Evolutionary conservation across 352 stramenopile genomes (phyloP).

Genomic region (Phytophthora crassamura): DNA sequence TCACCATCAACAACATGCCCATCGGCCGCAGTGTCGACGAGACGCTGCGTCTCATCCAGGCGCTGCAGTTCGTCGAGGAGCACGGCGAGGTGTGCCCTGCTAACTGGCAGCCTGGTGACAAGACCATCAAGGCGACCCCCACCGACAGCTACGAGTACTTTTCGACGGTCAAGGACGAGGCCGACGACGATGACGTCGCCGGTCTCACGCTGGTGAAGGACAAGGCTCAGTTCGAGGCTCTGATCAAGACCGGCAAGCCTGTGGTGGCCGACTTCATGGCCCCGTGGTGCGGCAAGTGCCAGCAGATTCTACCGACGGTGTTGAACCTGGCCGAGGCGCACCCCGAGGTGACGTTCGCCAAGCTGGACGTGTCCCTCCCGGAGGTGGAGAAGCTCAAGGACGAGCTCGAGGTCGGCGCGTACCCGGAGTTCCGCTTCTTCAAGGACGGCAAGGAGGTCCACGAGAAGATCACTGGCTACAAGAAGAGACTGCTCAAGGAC

Average conservation of each 20-base stretch:
- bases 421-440: constrained; percentile 89
- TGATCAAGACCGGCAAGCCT: constrained; percentile 73
- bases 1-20: constrained; percentile 93
- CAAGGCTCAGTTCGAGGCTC: constrained; percentile 66
- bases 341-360: constrained; percentile 78
- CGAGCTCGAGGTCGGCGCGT: constrained; percentile 70
- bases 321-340: constrained; percentile 71
- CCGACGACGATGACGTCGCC: constrained; percentile 47
- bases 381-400: constrained; percentile 82
- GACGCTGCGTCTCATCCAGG: constrained; percentile 92
- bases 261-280: constrained; percentile 86
- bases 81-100: constrained; percentile 94
- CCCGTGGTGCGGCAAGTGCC: constrained; percentile 89
- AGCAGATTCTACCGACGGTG: constrained; percentile 83
- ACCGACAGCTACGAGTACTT: constrained; percentile 89
- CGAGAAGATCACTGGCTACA: constrained; percentile 82
- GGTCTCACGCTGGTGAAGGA: constrained; percentile 62
- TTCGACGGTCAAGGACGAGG: constrained; percentile 65
- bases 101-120: constrained; percentile 93
- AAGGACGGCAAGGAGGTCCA: constrained; percentile 82
- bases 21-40: constrained; percentile 94
- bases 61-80: constrained; percentile 93
- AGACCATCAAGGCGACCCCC: constrained; percentile 90
- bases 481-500: constrained; percentile 83
- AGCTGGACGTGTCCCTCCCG: constrained; percentile 75